Evolutionary conservation across 768 basidiomycete genomes (phyloP).

Genomic region (Kwoniella mangroviensis): DNA sequence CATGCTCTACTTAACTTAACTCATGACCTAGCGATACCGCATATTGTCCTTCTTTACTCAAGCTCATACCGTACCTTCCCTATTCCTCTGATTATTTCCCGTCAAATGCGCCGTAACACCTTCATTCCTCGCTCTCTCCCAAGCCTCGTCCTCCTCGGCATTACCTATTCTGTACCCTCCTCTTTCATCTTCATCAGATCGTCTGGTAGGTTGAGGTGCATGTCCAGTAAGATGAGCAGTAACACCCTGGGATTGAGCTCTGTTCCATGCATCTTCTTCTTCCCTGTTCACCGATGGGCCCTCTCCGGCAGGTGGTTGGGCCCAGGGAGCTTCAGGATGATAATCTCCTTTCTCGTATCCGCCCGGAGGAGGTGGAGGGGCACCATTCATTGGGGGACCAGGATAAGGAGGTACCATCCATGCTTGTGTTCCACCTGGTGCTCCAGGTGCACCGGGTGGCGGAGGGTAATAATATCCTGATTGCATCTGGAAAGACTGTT

Average conservation of each 20-base stretch:
- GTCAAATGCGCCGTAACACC: constrained; percentile 51
- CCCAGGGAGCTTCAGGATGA: constrained; percentile 50
- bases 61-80: constrained; percentile 18
- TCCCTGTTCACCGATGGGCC: constrained; percentile 7
- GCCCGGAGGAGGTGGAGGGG: constrained; percentile 5
- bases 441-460: constrained; percentile 11
- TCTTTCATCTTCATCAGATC: constrained; percentile 18
- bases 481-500: constrained; percentile 40
- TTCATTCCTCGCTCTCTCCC: constrained; percentile 49
- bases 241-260: constrained; percentile 39
- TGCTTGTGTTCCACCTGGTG: constrained; percentile 28
- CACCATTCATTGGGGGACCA: constrained; percentile 43
- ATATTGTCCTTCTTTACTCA: too few relatives aligned
- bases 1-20: too few relatives aligned
- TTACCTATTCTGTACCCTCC: constrained; percentile 39
- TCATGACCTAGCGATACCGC: too few relatives aligned
- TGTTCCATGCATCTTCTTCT: constrained; percentile 41
- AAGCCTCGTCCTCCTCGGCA: constrained; percentile 56
- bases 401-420: constrained; percentile 57
- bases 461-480: constrained; percentile 32
- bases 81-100: constrained; percentile 4
- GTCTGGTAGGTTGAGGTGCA: constrained; percentile 14
- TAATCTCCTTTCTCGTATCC: constrained; percentile 51
- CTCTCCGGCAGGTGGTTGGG: constrained; percentile 28
- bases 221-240: constrained; percentile 50